Base-by-base conservation (phyloP, 108 stramenopile species). In the Skeletonema grethae region DNA sequence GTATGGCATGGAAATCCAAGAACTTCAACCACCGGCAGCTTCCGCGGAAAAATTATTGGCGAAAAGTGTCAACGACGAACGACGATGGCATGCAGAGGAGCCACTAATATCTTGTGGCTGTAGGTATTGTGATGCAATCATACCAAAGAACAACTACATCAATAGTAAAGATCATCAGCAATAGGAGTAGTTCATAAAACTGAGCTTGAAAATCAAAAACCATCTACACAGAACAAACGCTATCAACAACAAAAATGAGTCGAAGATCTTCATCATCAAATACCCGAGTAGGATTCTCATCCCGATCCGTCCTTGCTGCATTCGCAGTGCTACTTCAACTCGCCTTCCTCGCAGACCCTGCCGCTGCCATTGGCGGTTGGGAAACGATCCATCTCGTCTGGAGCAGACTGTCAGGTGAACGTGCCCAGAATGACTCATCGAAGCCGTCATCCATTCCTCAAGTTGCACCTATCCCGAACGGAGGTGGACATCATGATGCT, bases 301-400 rank as follows among this genome's bases (percentile, higher is more conserved):
- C 50, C 22, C 22, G 22, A 22, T 53, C 50, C 50, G 18, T 22
- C 50, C 18, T 53, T 3, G 20, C 22, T 22, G 50, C 8, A 22
- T 20, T 53, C 50, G 5, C 50, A 0, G 50, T 53, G 22, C 60
- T 61, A 35, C 35, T 61, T 22, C 35, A 35, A 36, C 64, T 65
- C 64, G 41, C 18, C 39, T 29, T 45, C 16, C 64, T 65, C 41
- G 35, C 43, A 28, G 0, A 29, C 20, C 41, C 64, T n/a, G 5
- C 66, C 66, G 24, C 66, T 45, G 66, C 66, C 50, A 67, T 67
- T 34, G 66, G 66, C 6, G 66, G 66, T 1, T 67, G 66, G 66
- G 48, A 67, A 16, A 50, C 66, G 7, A 22, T 29, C 28, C 66
- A 67, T 16, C 13, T 55, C 66, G 4, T 67, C 46, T 55, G 41